Evolutionary conservation across 257 asterid genomes (phyloP).

Genomic region (Nicotiana benthamiana): DNA sequence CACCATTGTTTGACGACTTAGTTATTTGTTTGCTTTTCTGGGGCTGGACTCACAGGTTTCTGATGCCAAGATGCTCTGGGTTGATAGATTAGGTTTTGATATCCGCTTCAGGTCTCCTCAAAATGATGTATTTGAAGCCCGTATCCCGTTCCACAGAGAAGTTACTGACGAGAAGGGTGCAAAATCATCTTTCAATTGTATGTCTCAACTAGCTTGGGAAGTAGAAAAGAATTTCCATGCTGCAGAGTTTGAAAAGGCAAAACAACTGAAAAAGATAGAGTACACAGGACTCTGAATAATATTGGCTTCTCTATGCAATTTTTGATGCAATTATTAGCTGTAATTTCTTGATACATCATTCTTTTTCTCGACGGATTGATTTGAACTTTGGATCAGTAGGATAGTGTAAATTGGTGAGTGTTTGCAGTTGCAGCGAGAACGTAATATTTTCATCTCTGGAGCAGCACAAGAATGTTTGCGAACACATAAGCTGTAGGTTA

Average conservation of each 20-base stretch:
- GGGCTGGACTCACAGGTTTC: constrained; percentile 39
- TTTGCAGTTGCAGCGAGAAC: not conserved
- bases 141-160: constrained; percentile 91
- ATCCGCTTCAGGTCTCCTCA: constrained; percentile 49
- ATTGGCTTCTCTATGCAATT: not conserved
- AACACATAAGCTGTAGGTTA: not conserved
- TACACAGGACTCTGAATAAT: constrained; percentile 17
- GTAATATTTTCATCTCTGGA: not conserved
- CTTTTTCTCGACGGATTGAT: not conserved
- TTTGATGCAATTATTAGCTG: not conserved
- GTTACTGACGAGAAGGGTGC: constrained; percentile 89
- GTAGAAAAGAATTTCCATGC: constrained; percentile 63
- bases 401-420: not conserved
- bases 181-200: constrained; percentile 89
- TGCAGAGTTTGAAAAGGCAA: constrained; percentile 60
- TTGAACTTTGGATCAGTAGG: not conserved
- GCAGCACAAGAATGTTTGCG: not conserved
- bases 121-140: constrained; percentile 59
- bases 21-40: constrained; percentile 1
- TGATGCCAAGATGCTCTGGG: constrained; percentile 89
- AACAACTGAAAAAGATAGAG: constrained; percentile 47
- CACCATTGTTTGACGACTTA: not conserved
- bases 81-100: constrained; percentile 87
- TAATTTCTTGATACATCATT: not conserved
- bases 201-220: constrained; percentile 98